These are phyloP conservation scores for Scedosporium dehoogii DNA, from an alignment of 2,329 filamentous ascomycete species.

Conservation along the genomic window DNA sequence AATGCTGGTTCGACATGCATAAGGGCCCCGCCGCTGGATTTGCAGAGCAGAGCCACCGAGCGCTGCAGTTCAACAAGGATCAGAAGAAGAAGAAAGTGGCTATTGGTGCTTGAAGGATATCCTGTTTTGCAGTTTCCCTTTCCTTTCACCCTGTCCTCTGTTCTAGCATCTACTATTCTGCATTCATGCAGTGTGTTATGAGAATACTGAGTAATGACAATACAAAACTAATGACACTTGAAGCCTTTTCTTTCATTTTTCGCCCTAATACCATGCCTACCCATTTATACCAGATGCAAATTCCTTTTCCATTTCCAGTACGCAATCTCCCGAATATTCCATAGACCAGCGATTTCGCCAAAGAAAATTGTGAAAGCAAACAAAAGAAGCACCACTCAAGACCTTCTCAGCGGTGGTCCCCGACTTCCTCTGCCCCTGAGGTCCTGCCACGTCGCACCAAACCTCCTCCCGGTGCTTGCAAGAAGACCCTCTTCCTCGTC, in stretches of 20 bases:
- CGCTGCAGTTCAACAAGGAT: conserved; percentile 44
- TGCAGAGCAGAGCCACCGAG: conserved; percentile 61
- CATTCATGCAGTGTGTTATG: not conserved
- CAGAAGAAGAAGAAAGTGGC: conserved; percentile 22
- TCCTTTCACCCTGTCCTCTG: not conserved
- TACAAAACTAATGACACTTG: not conserved
- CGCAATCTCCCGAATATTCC: not conserved
- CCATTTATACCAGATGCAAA: not conserved
- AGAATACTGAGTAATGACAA: not conserved
- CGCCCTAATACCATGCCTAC: not conserved
- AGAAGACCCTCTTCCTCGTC: conserved; percentile 91
- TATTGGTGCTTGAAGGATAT: conserved; percentile 21
- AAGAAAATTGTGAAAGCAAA: not conserved
- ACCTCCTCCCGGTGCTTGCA: conserved; percentile 69
- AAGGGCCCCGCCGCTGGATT: conserved; percentile 56
- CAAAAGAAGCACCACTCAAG: not conserved
- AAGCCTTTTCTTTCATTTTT: not conserved
- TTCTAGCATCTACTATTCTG: not conserved
- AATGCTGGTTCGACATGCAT: conserved; percentile 78
- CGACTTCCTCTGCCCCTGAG: conserved; percentile 48
- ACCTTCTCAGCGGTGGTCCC: not conserved
- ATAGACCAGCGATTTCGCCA: too few species aligned
- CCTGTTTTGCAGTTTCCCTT: not conserved
- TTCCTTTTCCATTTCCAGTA: not conserved
- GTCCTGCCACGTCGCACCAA: conserved; percentile 83